These are phyloP conservation scores for Kodamaea jinghongensis DNA, from an alignment of 805 yeast genomes.

Conservation along the genomic window DNA sequence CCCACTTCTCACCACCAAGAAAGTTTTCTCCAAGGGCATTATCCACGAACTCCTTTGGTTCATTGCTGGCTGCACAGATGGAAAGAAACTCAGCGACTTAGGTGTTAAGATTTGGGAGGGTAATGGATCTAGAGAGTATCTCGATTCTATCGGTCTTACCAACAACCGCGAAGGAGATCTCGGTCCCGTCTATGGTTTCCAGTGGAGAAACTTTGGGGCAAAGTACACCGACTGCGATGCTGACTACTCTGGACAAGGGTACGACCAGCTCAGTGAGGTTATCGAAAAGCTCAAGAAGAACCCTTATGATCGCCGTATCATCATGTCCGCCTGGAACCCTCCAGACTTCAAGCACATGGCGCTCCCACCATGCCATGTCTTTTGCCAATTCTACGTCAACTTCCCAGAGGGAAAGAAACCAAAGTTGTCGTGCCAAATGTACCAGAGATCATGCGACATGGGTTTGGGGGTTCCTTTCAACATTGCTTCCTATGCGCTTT, in stretches of 20 bases:
- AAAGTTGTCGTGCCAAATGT: constrained; percentile 78
- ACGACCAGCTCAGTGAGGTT: constrained; percentile 81
- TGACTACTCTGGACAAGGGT: constrained; percentile 84
- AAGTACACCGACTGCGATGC: constrained; percentile 81
- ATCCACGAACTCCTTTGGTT: constrained; percentile 93
- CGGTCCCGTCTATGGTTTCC: constrained; percentile 98
- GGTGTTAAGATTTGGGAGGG: constrained; percentile 99
- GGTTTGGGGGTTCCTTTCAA: constrained; percentile 99
- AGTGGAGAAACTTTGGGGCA: constrained; percentile 99
- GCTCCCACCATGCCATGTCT: constrained; percentile 96
- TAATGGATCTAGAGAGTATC: constrained; percentile 88
- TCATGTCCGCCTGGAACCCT: constrained; percentile 98
- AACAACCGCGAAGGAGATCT: constrained; percentile 88
- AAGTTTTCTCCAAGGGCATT: constrained; percentile 85
- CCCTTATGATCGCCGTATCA: constrained; percentile 93
- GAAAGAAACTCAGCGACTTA: constrained; percentile 67
- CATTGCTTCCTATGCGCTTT: constrained; percentile 91
- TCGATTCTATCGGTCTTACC: constrained; percentile 77
- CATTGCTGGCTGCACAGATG: constrained; percentile 85
- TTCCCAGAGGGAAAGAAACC: constrained; percentile 67
- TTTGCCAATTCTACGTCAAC: constrained; percentile 90
- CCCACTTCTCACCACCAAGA: constrained; percentile 91
- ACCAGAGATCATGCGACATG: constrained; percentile 99
- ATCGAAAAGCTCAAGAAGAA: constrained; percentile 77
- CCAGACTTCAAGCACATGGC: constrained; percentile 95